These are phyloP conservation scores for Ensete ventricosum DNA, from an alignment of 176 grass and related monocot species.

Conservation along the genomic window DNA sequence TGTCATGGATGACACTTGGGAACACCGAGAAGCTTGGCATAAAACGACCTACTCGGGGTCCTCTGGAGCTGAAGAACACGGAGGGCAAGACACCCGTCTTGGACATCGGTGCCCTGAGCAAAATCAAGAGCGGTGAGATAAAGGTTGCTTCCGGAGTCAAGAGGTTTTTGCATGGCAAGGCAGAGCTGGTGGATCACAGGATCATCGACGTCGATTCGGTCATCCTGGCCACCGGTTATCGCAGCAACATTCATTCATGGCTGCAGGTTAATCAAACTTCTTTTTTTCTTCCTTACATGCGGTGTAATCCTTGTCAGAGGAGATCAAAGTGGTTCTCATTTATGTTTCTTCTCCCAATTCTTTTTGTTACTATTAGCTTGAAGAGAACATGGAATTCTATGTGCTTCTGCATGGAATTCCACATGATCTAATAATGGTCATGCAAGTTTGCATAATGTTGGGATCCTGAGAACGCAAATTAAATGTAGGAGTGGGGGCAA, in stretches of 20 bases:
- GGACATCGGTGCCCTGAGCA: neutral
- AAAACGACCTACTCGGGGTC: neutral
- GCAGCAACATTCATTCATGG: constrained; percentile 7
- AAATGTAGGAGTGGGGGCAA: too few relatives aligned
- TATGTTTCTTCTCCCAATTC: too few relatives aligned
- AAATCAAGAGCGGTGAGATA: neutral
- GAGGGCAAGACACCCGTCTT: constrained; percentile 1
- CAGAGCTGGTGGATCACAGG: neutral
- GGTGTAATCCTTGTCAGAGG: too few relatives aligned
- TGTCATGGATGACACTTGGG: constrained; percentile 3
- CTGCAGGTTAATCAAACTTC: neutral
- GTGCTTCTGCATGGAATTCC: too few relatives aligned
- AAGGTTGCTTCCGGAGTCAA: constrained; percentile 1
- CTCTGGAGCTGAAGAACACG: constrained; percentile 3
- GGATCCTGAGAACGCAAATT: too few relatives aligned
- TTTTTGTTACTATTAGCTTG: too few relatives aligned
- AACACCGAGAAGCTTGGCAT: constrained; percentile 8
- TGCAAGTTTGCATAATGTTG: too few relatives aligned
- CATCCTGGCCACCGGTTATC: constrained; percentile 1
- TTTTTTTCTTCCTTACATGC: too few relatives aligned
- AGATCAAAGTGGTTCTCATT: too few relatives aligned
- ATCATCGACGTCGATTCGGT: neutral
- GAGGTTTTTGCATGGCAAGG: neutral
- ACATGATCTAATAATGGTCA: too few relatives aligned
- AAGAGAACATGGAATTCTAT: too few relatives aligned